These are phyloP conservation scores for Botryosphaeria agaves DNA, from an alignment of 2,329 filamentous ascomycete species.

Conservation along the genomic window DNA sequence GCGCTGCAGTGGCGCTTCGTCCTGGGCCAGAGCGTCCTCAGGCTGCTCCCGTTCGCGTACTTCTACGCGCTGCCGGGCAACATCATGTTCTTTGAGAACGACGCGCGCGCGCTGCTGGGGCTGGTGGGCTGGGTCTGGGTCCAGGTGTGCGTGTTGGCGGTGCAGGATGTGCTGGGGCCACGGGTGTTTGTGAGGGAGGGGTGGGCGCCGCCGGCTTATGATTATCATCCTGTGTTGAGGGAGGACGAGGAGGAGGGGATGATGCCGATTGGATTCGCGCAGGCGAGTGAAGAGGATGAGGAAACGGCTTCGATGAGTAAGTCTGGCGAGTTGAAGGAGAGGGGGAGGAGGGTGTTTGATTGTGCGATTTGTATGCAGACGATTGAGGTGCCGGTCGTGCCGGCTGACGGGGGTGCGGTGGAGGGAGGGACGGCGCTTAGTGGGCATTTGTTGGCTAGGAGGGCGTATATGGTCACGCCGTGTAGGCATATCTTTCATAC, in stretches of 20 bases:
- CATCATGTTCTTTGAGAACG: conserved; percentile 58
- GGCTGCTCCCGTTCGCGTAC: conserved; percentile 67
- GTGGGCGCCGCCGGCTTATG: conserved; percentile 59
- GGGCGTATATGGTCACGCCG: conserved; percentile 92
- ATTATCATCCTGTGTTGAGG: conserved; percentile 82
- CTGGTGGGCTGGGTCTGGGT: conserved; percentile 71
- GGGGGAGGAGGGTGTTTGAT: conserved; percentile 52
- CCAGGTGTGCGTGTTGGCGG: conserved; percentile 61
- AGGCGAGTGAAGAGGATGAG: conserved; percentile 10
- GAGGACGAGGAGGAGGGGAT: conserved; percentile 65
- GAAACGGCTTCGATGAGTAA: conserved; percentile 10
- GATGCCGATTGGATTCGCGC: conserved; percentile 53
- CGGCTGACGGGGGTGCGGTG: conserved; percentile 28
- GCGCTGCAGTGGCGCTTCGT: conserved; percentile 88
- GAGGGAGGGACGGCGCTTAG: conserved; percentile 23
- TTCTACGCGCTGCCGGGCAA: conserved; percentile 69
- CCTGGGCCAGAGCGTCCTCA: conserved; percentile 61
- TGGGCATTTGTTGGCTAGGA: conserved; percentile 55
- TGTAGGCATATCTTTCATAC: conserved; percentile 95
- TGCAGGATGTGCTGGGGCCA: conserved; percentile 73
- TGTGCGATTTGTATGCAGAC: conserved; percentile 91
- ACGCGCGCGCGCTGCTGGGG: conserved; percentile 44
- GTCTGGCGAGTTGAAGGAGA: conserved; percentile 28
- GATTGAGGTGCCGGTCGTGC: conserved; percentile 73
- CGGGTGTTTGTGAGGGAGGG: conserved; percentile 64